A percentile compares a stretch with the other conserved stretches of the same genome.
Conservation (phyloP, 2,329 filamentous ascomycete genomes). For the Grosmannia serpens region DNA sequence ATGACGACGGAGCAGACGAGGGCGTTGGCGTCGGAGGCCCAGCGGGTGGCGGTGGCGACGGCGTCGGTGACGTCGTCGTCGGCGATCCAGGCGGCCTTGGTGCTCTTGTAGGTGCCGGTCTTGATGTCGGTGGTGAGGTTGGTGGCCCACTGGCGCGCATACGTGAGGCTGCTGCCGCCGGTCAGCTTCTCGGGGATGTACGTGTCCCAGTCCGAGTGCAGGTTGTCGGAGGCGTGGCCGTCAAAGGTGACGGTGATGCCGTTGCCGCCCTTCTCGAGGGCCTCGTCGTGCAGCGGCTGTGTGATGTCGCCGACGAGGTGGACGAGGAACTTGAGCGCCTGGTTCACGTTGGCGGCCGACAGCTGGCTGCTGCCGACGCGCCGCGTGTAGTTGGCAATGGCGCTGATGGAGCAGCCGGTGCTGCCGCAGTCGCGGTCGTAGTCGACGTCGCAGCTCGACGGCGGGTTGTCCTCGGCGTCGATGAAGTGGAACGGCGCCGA, state of each 20-base stretch:
- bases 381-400: slow-evolving; percentile 36
- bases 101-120: slow-evolving; percentile 23
- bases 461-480: slow-evolving; percentile 23
- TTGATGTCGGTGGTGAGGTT: slow-evolving; percentile 25
- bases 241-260: slow-evolving; percentile 42
- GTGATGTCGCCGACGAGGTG: slow-evolving; percentile 46
- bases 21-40: slow-evolving; percentile 30
- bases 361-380: slow-evolving; percentile 36
- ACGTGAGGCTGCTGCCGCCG: slow-evolving; percentile 22
- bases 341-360: slow-evolving; percentile 32
- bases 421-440: slow-evolving; percentile 29
- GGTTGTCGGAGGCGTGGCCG: slow-evolving; percentile 35
- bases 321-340: slow-evolving; percentile 53
- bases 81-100: slow-evolving; percentile 23
- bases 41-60: slow-evolving; percentile 22
- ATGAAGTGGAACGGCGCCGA: slow-evolving; percentile 38
- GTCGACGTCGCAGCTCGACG: slow-evolving; percentile 1
- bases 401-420: slow-evolving; percentile 32
- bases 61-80: slow-evolving; percentile 22
- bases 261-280: slow-evolving; percentile 42
- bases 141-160: slow-evolving; percentile 27
- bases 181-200: slow-evolving; percentile 37
- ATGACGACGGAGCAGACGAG: slow-evolving; percentile 32
- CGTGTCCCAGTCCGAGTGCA: slow-evolving; percentile 52
- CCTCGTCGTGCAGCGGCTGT: slow-evolving; percentile 43